Base-by-base conservation (phyloP, 805 yeast species). In the Maudiozyma serrabonitensis region DNA sequence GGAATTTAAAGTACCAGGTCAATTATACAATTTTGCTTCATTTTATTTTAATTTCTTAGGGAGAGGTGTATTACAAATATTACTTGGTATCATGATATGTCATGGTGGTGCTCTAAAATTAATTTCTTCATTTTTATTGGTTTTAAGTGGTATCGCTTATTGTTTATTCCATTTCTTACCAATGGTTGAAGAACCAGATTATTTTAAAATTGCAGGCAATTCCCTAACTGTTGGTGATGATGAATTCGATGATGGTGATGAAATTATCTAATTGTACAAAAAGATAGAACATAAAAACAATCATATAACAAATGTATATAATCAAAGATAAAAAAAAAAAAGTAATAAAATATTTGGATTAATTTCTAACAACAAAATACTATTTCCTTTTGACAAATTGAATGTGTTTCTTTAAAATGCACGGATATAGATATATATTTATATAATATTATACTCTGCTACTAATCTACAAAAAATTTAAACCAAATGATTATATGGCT, bases 101-200 rank as follows among this genome's bases (percentile, higher is more conserved):
- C 63, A 80, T 47, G 82, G 78, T 8, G 75, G 81, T 47, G 63
- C 75, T 34, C 67, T 85, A 53, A 75, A 88, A 55, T 59, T 78
- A 38, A 62, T 86, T 41, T 69, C 79, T n/a, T 82, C 83, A 2
- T 54, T 82, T 9, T 46, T 84, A 13, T 69, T 86, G n/a, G 74
- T 79, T 39, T 40, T 79, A 2, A 65, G 80, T 23, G 96, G 95
- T 28, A 61, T 79, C 21, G 76, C 67, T 2, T 87, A 73, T 66
- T 62, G 75, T 45, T 78, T 68, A 0, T 73, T 87, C 59, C 93
- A 87, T 66, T 82, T 84, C 46, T 66, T 85, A 26, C 88, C 90
- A 18, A 77, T 84, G 52, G 71, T 87, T 41, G 82, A 85, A 47
- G 84, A 89, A 28, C 96, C 96, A 18, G 84, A 78, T 50, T 87